These are phyloP conservation scores for Pythium sukuiense DNA, from an alignment of 352 stramenopile species.

Conservation along the genomic window DNA sequence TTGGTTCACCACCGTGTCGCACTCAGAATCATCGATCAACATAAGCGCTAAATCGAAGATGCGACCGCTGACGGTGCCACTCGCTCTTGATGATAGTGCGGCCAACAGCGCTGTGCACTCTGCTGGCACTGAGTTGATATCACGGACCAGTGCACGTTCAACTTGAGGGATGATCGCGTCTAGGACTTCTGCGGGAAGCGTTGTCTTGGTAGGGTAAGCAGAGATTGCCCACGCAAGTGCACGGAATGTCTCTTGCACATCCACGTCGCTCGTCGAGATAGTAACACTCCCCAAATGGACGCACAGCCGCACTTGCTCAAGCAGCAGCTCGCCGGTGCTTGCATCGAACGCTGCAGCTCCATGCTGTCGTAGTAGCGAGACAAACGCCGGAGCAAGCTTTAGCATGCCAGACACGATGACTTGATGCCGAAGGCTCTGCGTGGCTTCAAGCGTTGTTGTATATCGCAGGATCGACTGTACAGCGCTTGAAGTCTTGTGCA, in stretches of 20 bases:
- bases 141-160: neutral
- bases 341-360: neutral
- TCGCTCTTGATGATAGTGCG: neutral
- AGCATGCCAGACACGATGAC: neutral
- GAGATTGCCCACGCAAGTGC: constrained; percentile 10
- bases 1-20: neutral
- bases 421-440: neutral
- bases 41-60: neutral
- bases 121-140: neutral
- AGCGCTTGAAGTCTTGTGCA: neutral
- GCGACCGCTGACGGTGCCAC: neutral
- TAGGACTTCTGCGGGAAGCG: neutral
- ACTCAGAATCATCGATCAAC: neutral
- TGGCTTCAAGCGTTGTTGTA: neutral
- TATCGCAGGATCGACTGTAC: neutral
- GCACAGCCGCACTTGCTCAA: neutral
- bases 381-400: constrained; percentile 8
- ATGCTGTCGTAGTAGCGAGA: constrained; percentile 1
- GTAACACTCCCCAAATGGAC: neutral
- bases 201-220: neutral
- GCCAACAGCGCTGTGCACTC: constrained; percentile 8
- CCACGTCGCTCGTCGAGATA: neutral
- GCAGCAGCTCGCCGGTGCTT: constrained; percentile 5
- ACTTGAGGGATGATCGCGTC: constrained; percentile 7
- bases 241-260: constrained; percentile 5